Evolutionary conservation across 108 stramenopile species (phyloP).

Genomic region (Conticribra guillardii): DNA sequence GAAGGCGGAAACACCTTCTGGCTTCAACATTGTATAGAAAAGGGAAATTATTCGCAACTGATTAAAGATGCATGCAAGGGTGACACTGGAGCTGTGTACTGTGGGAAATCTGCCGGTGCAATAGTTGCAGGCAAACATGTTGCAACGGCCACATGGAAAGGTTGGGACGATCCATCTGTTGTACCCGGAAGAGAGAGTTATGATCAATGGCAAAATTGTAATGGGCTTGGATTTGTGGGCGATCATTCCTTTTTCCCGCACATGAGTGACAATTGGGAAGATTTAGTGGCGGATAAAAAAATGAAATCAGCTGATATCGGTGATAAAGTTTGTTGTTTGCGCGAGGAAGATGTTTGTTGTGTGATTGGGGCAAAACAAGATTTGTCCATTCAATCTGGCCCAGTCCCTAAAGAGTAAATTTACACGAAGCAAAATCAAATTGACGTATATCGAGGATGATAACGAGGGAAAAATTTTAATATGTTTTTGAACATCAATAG

Average conservation of each 20-base stretch:
- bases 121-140: constrained; percentile 73
- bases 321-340: constrained; percentile 11
- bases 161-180: constrained; percentile 86
- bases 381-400: constrained; percentile 18
- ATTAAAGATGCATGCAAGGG: constrained; percentile 50
- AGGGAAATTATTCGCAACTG: constrained; percentile 39
- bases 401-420: neutral
- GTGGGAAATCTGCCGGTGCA: constrained; percentile 85
- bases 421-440: neutral
- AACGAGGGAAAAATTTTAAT: no score
- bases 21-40: constrained; percentile 87
- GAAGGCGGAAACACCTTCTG: constrained; percentile 93
- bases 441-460: no score
- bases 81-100: constrained; percentile 60
- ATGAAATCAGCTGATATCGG: neutral
- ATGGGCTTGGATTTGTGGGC: constrained; percentile 64
- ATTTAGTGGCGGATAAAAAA: constrained; percentile 56
- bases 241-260: constrained; percentile 79
- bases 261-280: constrained; percentile 73
- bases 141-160: constrained; percentile 87
- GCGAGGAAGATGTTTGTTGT: constrained; percentile 38
- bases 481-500: no score
- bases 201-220: constrained; percentile 64
- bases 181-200: constrained; percentile 68
- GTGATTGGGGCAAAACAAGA: constrained; percentile 20